phyloP scores from a whole-genome alignment of 164 flowering plant species.

The Vitis rupestris region DNA sequence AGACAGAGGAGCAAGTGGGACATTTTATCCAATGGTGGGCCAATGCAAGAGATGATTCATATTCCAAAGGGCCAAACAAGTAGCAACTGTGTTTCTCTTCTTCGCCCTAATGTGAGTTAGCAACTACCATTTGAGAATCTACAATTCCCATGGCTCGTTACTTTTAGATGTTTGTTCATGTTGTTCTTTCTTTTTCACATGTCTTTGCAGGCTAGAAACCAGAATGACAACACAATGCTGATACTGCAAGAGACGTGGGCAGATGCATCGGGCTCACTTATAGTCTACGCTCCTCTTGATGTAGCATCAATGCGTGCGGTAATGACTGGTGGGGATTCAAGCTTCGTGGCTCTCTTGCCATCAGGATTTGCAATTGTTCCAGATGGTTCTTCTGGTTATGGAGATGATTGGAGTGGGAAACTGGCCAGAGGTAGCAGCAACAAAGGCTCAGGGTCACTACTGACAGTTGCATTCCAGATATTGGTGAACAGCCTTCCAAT shows the following conservation, averaged over 20 bases:
- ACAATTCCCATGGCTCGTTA: too few species aligned
- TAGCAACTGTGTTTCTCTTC: conserved; percentile 59
- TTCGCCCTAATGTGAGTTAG: conserved; percentile 42
- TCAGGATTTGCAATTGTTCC: conserved; percentile 63
- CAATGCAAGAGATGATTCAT: conserved; percentile 58
- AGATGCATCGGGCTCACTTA: conserved; percentile 37
- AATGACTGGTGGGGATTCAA: conserved; percentile 50
- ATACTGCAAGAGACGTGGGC: conserved; percentile 56
- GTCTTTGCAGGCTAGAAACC: conserved; percentile 22
- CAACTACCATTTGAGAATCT: not conserved
- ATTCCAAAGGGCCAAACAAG: conserved; percentile 60
- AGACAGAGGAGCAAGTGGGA: conserved; percentile 67
- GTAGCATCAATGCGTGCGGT: conserved; percentile 29
- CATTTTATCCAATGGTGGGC: conserved; percentile 56
- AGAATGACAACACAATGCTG: conserved; percentile 36
- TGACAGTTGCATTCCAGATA: conserved; percentile 60
- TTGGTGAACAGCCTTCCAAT: conserved; percentile 35
- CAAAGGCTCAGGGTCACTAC: conserved; percentile 30
- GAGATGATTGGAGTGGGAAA: conserved; percentile 8
- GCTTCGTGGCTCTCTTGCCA: conserved; percentile 46
- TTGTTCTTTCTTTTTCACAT: not conserved
- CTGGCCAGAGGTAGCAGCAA: not conserved
- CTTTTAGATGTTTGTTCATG: too few species aligned
- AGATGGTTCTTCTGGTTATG: conserved; percentile 13
- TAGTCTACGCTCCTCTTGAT: conserved; percentile 58